Base-by-base conservation (phyloP, 2,329 filamentous ascomycete genomes). In the Fusarium sp. region DNA sequence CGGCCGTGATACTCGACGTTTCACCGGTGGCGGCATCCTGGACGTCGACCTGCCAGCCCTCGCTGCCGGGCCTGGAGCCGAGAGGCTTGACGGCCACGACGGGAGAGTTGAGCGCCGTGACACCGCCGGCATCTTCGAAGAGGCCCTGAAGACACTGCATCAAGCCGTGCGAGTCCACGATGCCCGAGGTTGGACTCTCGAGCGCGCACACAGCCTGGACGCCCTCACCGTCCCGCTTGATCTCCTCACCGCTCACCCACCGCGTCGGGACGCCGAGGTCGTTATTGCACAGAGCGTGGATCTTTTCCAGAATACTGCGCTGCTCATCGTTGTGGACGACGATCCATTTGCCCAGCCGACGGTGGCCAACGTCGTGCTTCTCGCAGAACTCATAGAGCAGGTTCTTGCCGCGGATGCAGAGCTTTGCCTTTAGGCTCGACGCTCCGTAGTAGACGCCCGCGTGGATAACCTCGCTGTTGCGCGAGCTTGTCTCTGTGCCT, bases 401-500 rank as follows among this genome's bases (percentile, higher is more conserved):
- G 29, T 88, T 74, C 68, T 89, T 89, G 58, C 95, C 95, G 29
- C 81, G 80, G 64, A 97, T 82, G 78, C 95, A 99, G 11, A 99
- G 85, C 13, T 79, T 79, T 1, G 93, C 92, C 78, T 99, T 99
- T 49, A 97, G 85, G 2, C 88, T 89, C 36, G 79, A 77, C 6
- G 82, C 74, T 13, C 91, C 91, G 77, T 97, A 97, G 83, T 97
- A 98, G 64, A 98, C 84, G 12, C 95, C 95, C 1, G 92, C 95
- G 75, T 99, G 95, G 69, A 99, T 96, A 52, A 98, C 94, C 84
- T 98, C 93, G 72, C 91, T 94, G 80, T 97, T 97, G 67, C 93
- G 88, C 65, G 90, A 91, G 62, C 90, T 93, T 1, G 93, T 97
- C 79, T 97, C 93, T 26, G 88, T 94, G 45, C 93, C 93, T 25